Evolutionary conservation across 345 rosid genomes (phyloP).

Genomic region (Boechera retrofracta): DNA sequence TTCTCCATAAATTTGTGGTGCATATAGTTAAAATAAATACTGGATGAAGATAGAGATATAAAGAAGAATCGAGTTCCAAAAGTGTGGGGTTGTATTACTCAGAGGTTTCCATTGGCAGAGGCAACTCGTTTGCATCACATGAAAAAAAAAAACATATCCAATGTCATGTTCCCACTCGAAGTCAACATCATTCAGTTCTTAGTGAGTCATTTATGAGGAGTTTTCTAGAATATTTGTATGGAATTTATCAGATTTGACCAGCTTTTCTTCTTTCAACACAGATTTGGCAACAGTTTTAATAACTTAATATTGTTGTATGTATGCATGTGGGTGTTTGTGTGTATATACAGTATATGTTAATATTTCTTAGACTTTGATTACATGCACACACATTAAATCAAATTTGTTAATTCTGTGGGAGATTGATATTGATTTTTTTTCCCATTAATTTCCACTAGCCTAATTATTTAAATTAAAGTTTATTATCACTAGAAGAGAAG

Average conservation of each 20-base stretch:
- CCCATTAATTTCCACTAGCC: background rate
- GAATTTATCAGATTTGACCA: conserved; percentile 27
- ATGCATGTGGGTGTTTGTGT: background rate
- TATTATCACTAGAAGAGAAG: background rate
- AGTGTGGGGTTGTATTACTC: conserved; percentile 39
- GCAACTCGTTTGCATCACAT: conserved; percentile 43
- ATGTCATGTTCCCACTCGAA: conserved; percentile 29
- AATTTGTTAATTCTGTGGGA: background rate
- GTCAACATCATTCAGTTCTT: conserved; percentile 33
- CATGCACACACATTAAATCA: background rate
- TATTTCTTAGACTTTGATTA: background rate
- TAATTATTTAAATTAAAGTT: background rate
- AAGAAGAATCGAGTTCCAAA: conserved; percentile 45
- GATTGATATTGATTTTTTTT: background rate
- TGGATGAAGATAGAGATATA: conserved; percentile 29
- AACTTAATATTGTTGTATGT: background rate
- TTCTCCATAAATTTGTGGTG: background rate
- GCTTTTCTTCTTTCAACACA: conserved; percentile 19
- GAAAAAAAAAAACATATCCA: conserved; percentile 30
- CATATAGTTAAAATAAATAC: conserved; percentile 3
- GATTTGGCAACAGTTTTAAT: conserved; percentile 1
- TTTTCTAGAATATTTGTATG: conserved; percentile 13
- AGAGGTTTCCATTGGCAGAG: conserved; percentile 41
- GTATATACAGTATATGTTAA: background rate
- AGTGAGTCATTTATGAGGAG: conserved; percentile 1